Evolutionary conservation across 768 basidiomycete species (phyloP).

Genomic region (Nidularia sp.): DNA sequence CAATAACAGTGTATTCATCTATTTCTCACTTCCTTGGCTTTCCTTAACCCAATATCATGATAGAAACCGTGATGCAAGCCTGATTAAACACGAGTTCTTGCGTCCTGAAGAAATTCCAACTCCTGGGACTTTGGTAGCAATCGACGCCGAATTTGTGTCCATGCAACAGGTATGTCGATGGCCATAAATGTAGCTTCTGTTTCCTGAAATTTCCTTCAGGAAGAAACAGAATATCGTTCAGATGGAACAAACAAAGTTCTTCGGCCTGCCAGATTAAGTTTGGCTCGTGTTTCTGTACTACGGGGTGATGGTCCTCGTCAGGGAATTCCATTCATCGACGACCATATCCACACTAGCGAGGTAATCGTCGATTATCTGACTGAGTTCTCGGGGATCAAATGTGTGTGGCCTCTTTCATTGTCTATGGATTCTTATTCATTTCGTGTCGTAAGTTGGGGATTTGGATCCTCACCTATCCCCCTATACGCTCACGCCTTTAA

Average conservation of each 20-base stretch:
- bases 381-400: slow-evolving; percentile 93
- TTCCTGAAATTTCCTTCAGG: slow-evolving; percentile 37
- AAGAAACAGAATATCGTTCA: slow-evolving; percentile 92
- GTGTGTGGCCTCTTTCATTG: slow-evolving; percentile 37
- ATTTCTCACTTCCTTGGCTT: background rate
- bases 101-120: slow-evolving; percentile 72
- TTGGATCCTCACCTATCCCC: slow-evolving; percentile 80
- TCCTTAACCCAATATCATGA: slow-evolving; percentile 1
- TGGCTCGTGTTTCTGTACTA: slow-evolving; percentile 92
- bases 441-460: slow-evolving; percentile 67
- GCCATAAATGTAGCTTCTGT: slow-evolving; percentile 1
- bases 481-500: slow-evolving; percentile 90
- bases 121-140: slow-evolving; percentile 86
- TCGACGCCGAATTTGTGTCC: slow-evolving; percentile 97
- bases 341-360: slow-evolving; percentile 96
- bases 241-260: slow-evolving; percentile 93
- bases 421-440: slow-evolving; percentile 2
- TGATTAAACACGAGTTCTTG: slow-evolving; percentile 79
- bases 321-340: slow-evolving; percentile 93
- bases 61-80: slow-evolving; percentile 70
- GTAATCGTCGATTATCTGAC: slow-evolving; percentile 95
- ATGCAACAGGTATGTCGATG: slow-evolving; percentile 73
- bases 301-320: slow-evolving; percentile 79
- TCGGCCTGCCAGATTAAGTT: slow-evolving; percentile 84
- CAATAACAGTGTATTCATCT: slow-evolving; percentile 69